Evolutionary conservation across 768 basidiomycete species (phyloP), one percentile per base, ranked within the genome.

Genomic region (Hysterangium stoloniferum): DNA sequence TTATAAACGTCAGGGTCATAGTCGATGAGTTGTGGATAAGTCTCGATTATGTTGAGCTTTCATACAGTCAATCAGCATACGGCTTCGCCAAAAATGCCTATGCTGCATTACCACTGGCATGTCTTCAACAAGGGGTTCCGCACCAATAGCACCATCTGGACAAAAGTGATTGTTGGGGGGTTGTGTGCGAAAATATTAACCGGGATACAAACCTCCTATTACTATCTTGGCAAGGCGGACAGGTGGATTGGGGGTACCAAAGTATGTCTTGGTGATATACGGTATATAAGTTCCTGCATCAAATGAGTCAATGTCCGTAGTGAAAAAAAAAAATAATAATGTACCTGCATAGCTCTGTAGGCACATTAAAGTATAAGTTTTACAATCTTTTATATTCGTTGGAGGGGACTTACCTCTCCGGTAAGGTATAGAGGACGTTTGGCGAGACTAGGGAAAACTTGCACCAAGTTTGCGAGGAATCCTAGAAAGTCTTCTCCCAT

Each of bases 21-120:
- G 29, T 77, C 80, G 45, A 88, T 84, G 25, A 87, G 66, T 59
- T 86, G 85, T 1, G 86, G 86, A 59, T 81, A 84, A 4, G 86
- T 86, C 64, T 84, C 76, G 15, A 86, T 62, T 27, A 82, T 69
- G 49, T 63, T 72, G 35, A 79, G 61, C 82, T 82, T 54, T 5
- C 54, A 22, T 45, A 29, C 40, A 32, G 29, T n/a, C 8, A 7
- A 44, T 13, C 17, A 20, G 15, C 19, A 52, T n/a, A 22, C 46
- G 49, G 41, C 51, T 6, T 32, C 12, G 34, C 25, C 4, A n/a
- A n/a, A n/a, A n/a, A n/a, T n/a, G n/a, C n/a, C n/a, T n/a, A n/a
- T n/a, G n/a, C n/a, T n/a, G n/a, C n/a, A n/a, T n/a, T 59, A 84
- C 80, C 9, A 79, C 73, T 25, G 85, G 78, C 0, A 79, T 56